Base-by-base conservation (phyloP, 192 early-diverging fungal genomes). In the Podila clonocystis region DNA sequence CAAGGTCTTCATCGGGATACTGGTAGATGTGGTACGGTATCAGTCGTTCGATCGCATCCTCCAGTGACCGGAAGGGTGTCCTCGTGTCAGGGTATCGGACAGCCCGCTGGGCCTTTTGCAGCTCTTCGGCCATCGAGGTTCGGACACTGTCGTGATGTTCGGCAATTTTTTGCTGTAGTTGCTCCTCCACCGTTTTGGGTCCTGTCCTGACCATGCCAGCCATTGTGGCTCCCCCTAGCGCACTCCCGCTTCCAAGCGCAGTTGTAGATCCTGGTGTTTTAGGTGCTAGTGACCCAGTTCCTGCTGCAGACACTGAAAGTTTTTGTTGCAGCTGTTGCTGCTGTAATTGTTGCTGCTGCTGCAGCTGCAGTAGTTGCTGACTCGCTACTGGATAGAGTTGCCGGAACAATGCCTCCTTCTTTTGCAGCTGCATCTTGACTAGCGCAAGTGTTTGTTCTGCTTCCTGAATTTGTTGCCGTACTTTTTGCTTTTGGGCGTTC, bases 1-100 rank as follows among this genome's bases (percentile, higher is more conserved):
- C 74, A 33, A 85, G 48, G 59, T 90, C 89, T 36, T 67, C 73
- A 0, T 88, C 82, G 3, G 91, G 90, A 65, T 91, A 89, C 78
- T 93, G 93, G 64, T 86, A 93, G 55, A 95, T 84, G 60, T 95
- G 92, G 82, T 88, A 95, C 1, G 93, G 93, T 58, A 95, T 72
- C 24, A 95, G 77, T 20, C 92, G 82, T 67, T 89, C 82, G 50
- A 93, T 83, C 0, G 87, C 88, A 75, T 95, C 91, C 29, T 86
- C 69, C 8, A 88, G 49, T 13, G 87, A 90, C 3, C 52, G 55
- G 65, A 95, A 95, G 12, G 91, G 91, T 29, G 89, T 91, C 61
- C 83, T 82, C 58, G 85, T 87, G 62, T 93, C 89, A 5, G 86
- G 85, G 49, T 73, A 74, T 19, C 65, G 61, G 33, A 80, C 13